Percentiles rank a stretch among this genome's conserved stretches.
Conservation (phyloP, 2,329 filamentous ascomycete species). For the Aspergillus ochraceoroseus region DNA sequence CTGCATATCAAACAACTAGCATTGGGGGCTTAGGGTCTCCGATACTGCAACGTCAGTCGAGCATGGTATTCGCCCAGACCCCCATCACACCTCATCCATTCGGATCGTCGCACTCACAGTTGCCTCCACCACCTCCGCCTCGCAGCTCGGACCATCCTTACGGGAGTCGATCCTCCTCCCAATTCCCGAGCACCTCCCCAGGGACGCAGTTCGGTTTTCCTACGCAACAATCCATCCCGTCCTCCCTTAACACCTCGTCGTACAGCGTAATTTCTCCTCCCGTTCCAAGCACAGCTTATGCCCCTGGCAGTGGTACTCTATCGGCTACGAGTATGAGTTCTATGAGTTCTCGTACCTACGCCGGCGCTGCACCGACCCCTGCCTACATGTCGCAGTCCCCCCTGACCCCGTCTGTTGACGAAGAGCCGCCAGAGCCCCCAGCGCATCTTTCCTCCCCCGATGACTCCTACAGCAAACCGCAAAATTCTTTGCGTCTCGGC, state of each 20-base stretch:
- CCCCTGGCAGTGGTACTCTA: conserved; percentile 23
- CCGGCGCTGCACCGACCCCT: conserved; percentile 22
- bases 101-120: conserved; percentile 25
- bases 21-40: conserved; percentile 30
- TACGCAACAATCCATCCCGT: conserved; percentile 23
- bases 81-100: conserved; percentile 33
- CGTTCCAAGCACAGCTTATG: conserved; percentile 21
- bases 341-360: conserved; percentile 21
- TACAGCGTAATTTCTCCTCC: conserved; percentile 28
- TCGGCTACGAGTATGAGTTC: conserved; percentile 17
- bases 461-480: conserved; percentile 25
- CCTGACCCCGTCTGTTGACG: conserved; percentile 21
- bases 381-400: conserved; percentile 26
- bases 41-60: conserved; percentile 33
- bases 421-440: conserved; percentile 35
- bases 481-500: conserved; percentile 29
- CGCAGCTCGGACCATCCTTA: conserved; percentile 39
- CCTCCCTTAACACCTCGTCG: conserved; percentile 25
- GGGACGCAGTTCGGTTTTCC: conserved; percentile 28
- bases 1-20: conserved; percentile 44
- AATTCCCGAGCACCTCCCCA: conserved; percentile 24
- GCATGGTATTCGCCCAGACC: conserved; percentile 28
- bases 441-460: conserved; percentile 28
- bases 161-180: conserved; percentile 32
- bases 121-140: conserved; percentile 37